These are phyloP conservation scores for Phytophthora pisi DNA, from an alignment of 352 stramenopile species.

Conservation along the genomic window DNA sequence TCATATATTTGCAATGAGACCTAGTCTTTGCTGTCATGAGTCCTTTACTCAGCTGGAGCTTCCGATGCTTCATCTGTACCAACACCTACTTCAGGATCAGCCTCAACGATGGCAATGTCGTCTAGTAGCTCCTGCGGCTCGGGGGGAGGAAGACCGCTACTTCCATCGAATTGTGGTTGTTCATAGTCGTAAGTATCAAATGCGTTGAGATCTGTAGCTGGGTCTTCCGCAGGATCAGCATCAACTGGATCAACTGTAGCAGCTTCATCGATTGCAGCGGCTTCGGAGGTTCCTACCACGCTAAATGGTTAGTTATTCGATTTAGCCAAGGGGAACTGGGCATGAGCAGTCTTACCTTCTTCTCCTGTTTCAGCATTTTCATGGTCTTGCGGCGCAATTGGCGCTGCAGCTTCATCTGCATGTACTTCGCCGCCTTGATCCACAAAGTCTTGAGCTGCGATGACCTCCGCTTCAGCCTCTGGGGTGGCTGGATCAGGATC, in stretches of 20 bases:
- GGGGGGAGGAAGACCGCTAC: conserved; percentile 24
- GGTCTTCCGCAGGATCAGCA: not conserved
- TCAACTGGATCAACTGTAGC: not conserved
- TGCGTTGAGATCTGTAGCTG: conserved; percentile 25
- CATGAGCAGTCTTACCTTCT: conserved; percentile 7
- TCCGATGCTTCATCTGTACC: not conserved
- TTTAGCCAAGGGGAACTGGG: not conserved
- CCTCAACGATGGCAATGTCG: not conserved
- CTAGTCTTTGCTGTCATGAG: conserved; percentile 4
- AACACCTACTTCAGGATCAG: not conserved
- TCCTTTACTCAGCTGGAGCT: conserved; percentile 13
- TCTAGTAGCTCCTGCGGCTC: conserved; percentile 19
- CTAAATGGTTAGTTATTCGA: not conserved
- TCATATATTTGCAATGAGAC: conserved; percentile 30
- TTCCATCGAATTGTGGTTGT: conserved; percentile 17
- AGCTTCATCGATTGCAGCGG: not conserved
- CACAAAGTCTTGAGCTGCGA: not conserved
- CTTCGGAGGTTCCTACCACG: not conserved
- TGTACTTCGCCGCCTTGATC: not conserved
- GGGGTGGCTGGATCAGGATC: not conserved
- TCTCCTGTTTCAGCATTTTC: conserved; percentile 5
- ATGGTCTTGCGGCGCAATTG: not conserved
- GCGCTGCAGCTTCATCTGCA: not conserved
- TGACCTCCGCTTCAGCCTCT: not conserved
- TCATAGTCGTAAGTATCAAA: conserved; percentile 34